Base-by-base conservation (phyloP, 2,329 filamentous ascomycete species). In the Bipolaris oryzae region DNA sequence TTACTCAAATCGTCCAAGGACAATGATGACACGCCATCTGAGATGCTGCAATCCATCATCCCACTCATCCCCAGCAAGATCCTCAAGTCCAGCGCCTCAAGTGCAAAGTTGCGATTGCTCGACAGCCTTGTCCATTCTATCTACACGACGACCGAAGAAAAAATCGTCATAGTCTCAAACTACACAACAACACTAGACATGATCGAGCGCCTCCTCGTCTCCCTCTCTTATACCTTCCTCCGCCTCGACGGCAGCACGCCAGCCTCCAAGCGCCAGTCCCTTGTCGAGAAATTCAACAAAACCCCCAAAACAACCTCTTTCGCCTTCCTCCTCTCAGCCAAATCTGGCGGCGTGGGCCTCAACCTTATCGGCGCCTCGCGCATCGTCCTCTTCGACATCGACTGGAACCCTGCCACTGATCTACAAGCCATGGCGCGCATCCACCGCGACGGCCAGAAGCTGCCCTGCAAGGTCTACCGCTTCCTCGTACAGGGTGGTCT, bases 391-490 rank as follows among this genome's bases (percentile, higher is more conserved):
- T 91, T 89, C 64, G 89, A 91, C 64, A 84, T 89, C 7, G 89
- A 91, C 74, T 91, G 89, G 89, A 91, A 91, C 66, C 89, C 89
- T 1, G 87, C 87, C 0, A 89, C 86, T 0, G 89, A 91, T 66
- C 77, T 89, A 18, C 89, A 91, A 71, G 88, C 89, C 7, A 90
- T 91, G 87, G 89, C 88, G 11, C 85, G 89, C 13, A 88, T 91
- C 44, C 88, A 91, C 69, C 83, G 89, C 46, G 87, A 90, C 64
- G 89, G 89, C 0, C 89, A 91, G 70, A 89, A 87, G 70, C 77
- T 80, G 10, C 84, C 84, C 3, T 89, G 88, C 60, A 85, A 84
- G 53, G 89, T 91, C 56, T 91, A 91, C 66, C 81, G 89, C 5
- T 80, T 91, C 53, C 70, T 91, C 11, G 85, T 88, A 3, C 85